These are phyloP conservation scores for Cryptosporidium andersoni DNA, from an alignment of 169 alveolate genomes.

Conservation along the genomic window DNA sequence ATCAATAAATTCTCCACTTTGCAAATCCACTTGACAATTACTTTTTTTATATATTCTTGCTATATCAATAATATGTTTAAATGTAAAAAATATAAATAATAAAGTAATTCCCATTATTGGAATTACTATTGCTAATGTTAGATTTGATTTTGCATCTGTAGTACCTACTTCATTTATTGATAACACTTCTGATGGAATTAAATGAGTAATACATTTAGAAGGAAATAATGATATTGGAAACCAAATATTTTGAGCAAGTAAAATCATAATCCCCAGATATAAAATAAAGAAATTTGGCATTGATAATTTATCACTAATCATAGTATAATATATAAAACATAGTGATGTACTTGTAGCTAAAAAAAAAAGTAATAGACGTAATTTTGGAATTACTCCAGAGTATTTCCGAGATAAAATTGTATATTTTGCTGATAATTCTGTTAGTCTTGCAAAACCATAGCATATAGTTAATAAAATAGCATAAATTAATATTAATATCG, in stretches of 20 bases:
- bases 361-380: conserved; percentile 17
- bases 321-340: conserved; percentile 5
- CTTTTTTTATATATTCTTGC: conserved; percentile 43
- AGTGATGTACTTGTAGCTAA: conserved; percentile 31
- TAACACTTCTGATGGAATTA: conserved; percentile 27
- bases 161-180: conserved; percentile 12
- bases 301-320: not conserved
- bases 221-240: conserved; percentile 44
- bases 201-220: conserved; percentile 24
- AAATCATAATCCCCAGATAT: conserved; percentile 24
- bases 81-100: conserved; percentile 40
- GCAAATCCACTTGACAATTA: conserved; percentile 7
- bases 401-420: conserved; percentile 27
- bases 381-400: conserved; percentile 42
- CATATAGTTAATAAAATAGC: conserved; percentile 9
- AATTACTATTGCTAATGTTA: not conserved
- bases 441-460: conserved; percentile 48
- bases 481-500: conserved; percentile 5
- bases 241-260: conserved; percentile 37
- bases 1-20: conserved; percentile 11
- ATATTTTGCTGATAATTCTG: conserved; percentile 42
- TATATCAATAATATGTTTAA: conserved; percentile 59
- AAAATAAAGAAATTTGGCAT: conserved; percentile 28
- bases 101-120: conserved; percentile 49
- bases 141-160: conserved; percentile 44